Percentiles rank a stretch among this genome's conserved stretches.
These are phyloP conservation scores for Serendipita indica DNA, from an alignment of 768 basidiomycete species.

Conservation along the genomic window DNA sequence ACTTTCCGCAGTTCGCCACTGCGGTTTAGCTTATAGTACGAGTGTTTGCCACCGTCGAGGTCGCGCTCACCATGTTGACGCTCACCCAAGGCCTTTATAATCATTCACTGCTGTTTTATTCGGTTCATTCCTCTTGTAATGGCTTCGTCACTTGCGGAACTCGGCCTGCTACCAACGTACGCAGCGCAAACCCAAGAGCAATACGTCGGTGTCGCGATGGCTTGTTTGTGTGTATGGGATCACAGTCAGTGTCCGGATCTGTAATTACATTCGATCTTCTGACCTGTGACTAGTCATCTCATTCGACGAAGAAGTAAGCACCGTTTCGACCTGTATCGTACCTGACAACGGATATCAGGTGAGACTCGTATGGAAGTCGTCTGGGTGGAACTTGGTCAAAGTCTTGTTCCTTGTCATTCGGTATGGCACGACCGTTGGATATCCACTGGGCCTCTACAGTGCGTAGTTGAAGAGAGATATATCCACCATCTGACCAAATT, in stretches of 20 bases:
- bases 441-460: not conserved
- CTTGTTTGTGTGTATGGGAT: not conserved
- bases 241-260: not conserved
- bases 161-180: too few relatives aligned
- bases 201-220: not conserved
- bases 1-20: too few relatives aligned
- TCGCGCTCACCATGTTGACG: too few relatives aligned
- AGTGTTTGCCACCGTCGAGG: too few relatives aligned
- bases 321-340: not conserved
- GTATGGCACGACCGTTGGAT: not conserved
- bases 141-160: too few relatives aligned
- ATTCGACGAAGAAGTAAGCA: not conserved
- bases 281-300: not conserved
- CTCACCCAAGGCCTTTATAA: too few relatives aligned
- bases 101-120: too few relatives aligned
- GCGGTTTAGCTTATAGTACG: too few relatives aligned
- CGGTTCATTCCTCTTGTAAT: too few relatives aligned
- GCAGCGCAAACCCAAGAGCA: not conserved
- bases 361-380: not conserved
- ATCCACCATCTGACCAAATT: not conserved
- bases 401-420: not conserved
- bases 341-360: too few relatives aligned
- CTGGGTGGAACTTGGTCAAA: not conserved
- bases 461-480: not conserved
- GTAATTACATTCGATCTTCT: not conserved